Percentiles rank a stretch among this genome's conserved stretches.
phyloP scores from a whole-genome alignment of 352 stramenopile genomes.

The Globisporangium canariense region DNA sequence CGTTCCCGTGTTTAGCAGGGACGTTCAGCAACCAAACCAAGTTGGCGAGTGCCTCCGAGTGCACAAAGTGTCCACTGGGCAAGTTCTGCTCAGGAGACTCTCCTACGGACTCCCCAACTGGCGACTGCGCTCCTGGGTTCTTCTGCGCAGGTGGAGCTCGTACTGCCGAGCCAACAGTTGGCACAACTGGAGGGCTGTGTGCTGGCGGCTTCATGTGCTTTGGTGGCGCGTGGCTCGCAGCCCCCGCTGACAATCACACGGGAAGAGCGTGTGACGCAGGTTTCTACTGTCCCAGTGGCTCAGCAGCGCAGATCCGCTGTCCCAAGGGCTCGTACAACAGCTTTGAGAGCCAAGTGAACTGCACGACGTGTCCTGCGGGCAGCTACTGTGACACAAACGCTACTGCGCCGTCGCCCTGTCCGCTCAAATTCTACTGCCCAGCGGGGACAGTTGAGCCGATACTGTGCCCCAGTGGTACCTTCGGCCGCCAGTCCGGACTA shows the following conservation, averaged over 20 bases:
- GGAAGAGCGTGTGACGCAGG: constrained; percentile 55
- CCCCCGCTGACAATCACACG: constrained; percentile 52
- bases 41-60: constrained; percentile 42
- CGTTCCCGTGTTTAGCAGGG: constrained; percentile 56
- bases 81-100: constrained; percentile 72
- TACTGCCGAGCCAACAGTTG: constrained; percentile 36
- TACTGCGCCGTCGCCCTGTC: constrained; percentile 45
- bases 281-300: constrained; percentile 68
- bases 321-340: constrained; percentile 70
- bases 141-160: constrained; percentile 58
- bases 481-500: constrained; percentile 49
- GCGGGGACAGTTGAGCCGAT: constrained; percentile 37
- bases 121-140: constrained; percentile 55
- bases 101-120: constrained; percentile 51
- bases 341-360: constrained; percentile 40
- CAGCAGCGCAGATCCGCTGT: constrained; percentile 45
- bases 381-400: constrained; percentile 71
- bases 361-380: constrained; percentile 50
- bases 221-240: constrained; percentile 44
- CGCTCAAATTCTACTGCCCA: constrained; percentile 70
- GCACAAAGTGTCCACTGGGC: constrained; percentile 54
- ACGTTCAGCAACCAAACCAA: constrained; percentile 50
- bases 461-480: constrained; percentile 79
- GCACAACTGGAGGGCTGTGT: constrained; percentile 45
- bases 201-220: constrained; percentile 56